Base-by-base conservation (phyloP, 805 yeast species). In the Spathaspora gorwiae region DNA sequence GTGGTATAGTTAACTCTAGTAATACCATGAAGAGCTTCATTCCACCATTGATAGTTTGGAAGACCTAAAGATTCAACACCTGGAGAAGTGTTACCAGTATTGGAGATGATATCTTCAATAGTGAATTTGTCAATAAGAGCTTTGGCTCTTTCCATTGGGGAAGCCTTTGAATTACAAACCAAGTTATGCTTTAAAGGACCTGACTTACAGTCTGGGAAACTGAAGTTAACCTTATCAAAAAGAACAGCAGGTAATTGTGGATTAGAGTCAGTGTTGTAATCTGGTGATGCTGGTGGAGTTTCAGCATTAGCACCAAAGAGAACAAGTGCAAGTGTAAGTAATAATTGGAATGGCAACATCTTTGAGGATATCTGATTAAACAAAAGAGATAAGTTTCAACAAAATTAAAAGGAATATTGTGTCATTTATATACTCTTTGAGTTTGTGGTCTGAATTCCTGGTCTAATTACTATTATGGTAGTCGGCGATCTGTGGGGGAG, bases 31-130 rank as follows among this genome's bases (percentile, higher is more conserved):
- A 42, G 36, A 42, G 37, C 45, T 42, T 42, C 45, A 37, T 31
- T 36, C 45, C 45, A 42, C 45, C 45, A 42, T 42, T 42, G 45
- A 19, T 42, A 42, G 13, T 39, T 32, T 35, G 45, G 45, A 42
- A 42, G 31, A 42, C 45, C 45, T 37, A 42, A 42, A 19, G 32
- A 27, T 35, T 30, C 31, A 31, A 42, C 40, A 29, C 40, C 45
- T 14, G 45, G 45, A 13, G 45, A 35, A 13, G 45, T 42, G 39
- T 42, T 42, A 30, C 45, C 45, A n/a, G 36, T 42, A 27, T 35
- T 36, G 30, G 32, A 19, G 11, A 29, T 11, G n/a, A 42, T 30
- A 15, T 42, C 45, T 11, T 42, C 45, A n/a, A 30, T 14, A 10
- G 45, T 36, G 35, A 42, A 42, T 37, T 12, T 10, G 27, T 19